These are phyloP conservation scores for Wickerhamiella pararugosa DNA, from an alignment of 1,139 yeast species.

Conservation along the genomic window DNA sequence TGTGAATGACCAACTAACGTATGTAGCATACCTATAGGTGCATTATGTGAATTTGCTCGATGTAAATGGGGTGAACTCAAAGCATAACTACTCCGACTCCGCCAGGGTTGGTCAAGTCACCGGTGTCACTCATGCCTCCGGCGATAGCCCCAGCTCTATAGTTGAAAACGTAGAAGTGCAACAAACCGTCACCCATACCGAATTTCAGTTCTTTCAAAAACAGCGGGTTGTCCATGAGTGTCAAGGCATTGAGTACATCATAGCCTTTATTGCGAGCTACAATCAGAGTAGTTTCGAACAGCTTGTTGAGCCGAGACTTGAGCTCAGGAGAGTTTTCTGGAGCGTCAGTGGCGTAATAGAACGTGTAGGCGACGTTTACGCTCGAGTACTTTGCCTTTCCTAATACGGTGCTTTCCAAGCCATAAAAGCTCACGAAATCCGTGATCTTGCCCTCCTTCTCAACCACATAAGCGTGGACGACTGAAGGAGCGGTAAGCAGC, in stretches of 20 bases:
- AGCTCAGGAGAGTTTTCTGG: slow-evolving; percentile 26
- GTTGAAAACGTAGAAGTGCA: slow-evolving; percentile 84
- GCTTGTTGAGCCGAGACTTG: slow-evolving; percentile 40
- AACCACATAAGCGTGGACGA: slow-evolving; percentile 68
- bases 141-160: slow-evolving; percentile 65
- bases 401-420: slow-evolving; percentile 75
- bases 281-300: slow-evolving; percentile 65
- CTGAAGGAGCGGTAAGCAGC: slow-evolving; percentile 45
- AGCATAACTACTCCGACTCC: slow-evolving; percentile 85
- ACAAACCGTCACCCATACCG: slow-evolving; percentile 86
- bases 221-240: slow-evolving; percentile 76
- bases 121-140: slow-evolving; percentile 58
- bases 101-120: slow-evolving; percentile 41
- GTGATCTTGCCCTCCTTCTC: slow-evolving; percentile 48
- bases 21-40: not conserved
- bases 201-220: slow-evolving; percentile 74
- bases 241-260: slow-evolving; percentile 87
- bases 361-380: slow-evolving; percentile 75
- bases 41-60: not conserved
- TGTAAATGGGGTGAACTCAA: slow-evolving; percentile 18
- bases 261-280: slow-evolving; percentile 50
- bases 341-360: slow-evolving; percentile 61
- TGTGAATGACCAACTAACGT: not conserved
- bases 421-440: slow-evolving; percentile 80
- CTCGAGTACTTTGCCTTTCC: slow-evolving; percentile 50